A percentile compares a stretch with the other conserved stretches of the same genome.
Evolutionary conservation across 352 stramenopile species (phyloP).

Genomic region (Pythium biforme): DNA sequence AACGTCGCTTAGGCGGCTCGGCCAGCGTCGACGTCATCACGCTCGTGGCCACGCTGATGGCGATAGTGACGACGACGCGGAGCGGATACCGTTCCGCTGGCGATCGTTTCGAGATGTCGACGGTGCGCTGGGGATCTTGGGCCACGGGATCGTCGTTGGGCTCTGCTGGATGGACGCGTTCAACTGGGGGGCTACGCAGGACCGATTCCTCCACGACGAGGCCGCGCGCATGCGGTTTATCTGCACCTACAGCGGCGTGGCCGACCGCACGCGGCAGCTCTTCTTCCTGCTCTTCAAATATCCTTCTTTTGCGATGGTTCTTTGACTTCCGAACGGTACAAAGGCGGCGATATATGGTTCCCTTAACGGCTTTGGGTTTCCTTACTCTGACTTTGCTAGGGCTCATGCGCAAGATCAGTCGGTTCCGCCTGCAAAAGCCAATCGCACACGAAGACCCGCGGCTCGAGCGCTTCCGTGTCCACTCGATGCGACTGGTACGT

Average conservation of each 20-base stretch:
- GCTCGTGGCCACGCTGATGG: background rate
- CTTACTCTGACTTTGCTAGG: conserved; percentile 56
- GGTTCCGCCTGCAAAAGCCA: conserved; percentile 17
- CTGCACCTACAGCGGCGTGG: conserved; percentile 55
- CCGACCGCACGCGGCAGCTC: conserved; percentile 50
- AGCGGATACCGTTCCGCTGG: background rate
- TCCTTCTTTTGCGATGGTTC: conserved; percentile 32
- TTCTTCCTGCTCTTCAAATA: conserved; percentile 81
- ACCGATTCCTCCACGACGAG: conserved; percentile 16
- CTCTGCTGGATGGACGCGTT: conserved; percentile 70
- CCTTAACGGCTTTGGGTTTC: conserved; percentile 11
- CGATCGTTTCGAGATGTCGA: conserved; percentile 34
- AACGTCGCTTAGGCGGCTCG: conserved; percentile 11
- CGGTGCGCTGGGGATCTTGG: conserved; percentile 42
- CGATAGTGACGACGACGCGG: conserved; percentile 10
- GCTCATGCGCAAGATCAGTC: conserved; percentile 43
- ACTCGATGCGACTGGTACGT: conserved; percentile 31
- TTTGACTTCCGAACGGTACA: background rate
- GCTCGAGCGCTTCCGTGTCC: conserved; percentile 1
- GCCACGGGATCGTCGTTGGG: conserved; percentile 50
- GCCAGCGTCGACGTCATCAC: background rate
- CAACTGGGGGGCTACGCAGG: conserved; percentile 36
- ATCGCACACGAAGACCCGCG: conserved; percentile 8
- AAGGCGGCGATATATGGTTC: background rate
- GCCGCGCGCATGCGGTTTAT: conserved; percentile 27